Conservation (phyloP, 139 green algal genomes). For the Tetratostichococcus sp. region DNA sequence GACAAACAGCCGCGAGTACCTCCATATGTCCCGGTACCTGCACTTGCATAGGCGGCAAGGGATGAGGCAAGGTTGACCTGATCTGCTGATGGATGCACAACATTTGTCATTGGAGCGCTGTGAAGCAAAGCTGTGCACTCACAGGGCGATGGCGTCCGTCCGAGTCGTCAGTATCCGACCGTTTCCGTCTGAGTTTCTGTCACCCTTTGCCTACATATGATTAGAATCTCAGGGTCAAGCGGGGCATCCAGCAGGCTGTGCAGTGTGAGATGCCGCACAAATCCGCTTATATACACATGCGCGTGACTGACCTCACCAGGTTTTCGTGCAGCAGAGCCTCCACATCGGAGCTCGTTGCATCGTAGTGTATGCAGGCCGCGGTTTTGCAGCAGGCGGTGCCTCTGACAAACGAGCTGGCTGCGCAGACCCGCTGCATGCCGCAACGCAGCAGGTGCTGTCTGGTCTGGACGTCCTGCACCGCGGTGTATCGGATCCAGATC, state of each 20-base stretch:
- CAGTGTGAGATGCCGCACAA: background rate
- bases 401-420: background rate
- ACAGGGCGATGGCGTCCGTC: background rate
- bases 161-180: background rate
- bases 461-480: too few species aligned
- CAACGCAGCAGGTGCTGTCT: too few species aligned
- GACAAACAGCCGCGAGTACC: constrained; percentile 14
- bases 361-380: background rate
- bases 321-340: background rate
- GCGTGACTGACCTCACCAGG: background rate
- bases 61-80: background rate
- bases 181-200: background rate
- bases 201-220: background rate
- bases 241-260: background rate
- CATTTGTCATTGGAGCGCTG: too few species aligned
- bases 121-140: too few species aligned
- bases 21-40: constrained; percentile 18
- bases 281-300: background rate
- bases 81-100: background rate
- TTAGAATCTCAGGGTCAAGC: too few species aligned
- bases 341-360: background rate
- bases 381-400: too few species aligned
- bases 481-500: too few species aligned
- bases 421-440: background rate
- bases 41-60: background rate